A percentile compares a stretch with the other conserved stretches of the same genome.
Evolutionary conservation across 1,139 yeast species (phyloP).

Genomic region (Nakaseomyces glabratus): DNA sequence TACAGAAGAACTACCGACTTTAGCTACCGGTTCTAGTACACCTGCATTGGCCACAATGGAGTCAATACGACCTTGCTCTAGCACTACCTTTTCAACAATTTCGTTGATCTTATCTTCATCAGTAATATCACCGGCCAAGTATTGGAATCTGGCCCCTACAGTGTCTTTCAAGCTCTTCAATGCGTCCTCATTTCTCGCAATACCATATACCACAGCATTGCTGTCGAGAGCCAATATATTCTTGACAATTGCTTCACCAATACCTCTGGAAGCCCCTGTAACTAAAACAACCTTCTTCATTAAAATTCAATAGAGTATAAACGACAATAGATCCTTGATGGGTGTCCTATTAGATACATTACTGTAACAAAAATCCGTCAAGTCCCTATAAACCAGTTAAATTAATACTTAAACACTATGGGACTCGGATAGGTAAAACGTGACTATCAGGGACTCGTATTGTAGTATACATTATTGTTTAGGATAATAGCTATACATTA

Average conservation of each 20-base stretch:
- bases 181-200: constrained; percentile 54
- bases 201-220: constrained; percentile 57
- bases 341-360: too few relatives aligned
- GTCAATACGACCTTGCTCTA: constrained; percentile 46
- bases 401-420: too few relatives aligned
- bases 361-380: too few relatives aligned
- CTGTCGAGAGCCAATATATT: constrained; percentile 39
- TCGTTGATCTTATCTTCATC: constrained; percentile 35
- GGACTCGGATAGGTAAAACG: too few relatives aligned
- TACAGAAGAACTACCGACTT: constrained; percentile 35
- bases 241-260: constrained; percentile 62
- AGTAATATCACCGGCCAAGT: constrained; percentile 61
- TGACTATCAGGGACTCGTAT: too few relatives aligned
- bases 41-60: constrained; percentile 85
- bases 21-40: constrained; percentile 65
- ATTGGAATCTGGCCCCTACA: constrained; percentile 46
- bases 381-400: too few relatives aligned
- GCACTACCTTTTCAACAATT: constrained; percentile 43
- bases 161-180: constrained; percentile 37
- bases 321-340: too few relatives aligned
- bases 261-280: constrained; percentile 75
- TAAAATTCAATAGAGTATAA: too few relatives aligned
- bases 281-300: constrained; percentile 39
- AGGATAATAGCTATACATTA: too few relatives aligned
- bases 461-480: too few relatives aligned